Evolutionary conservation across 495 filamentous ascomycete species (phyloP).

Genomic region (Xeromyces bisporus): DNA sequence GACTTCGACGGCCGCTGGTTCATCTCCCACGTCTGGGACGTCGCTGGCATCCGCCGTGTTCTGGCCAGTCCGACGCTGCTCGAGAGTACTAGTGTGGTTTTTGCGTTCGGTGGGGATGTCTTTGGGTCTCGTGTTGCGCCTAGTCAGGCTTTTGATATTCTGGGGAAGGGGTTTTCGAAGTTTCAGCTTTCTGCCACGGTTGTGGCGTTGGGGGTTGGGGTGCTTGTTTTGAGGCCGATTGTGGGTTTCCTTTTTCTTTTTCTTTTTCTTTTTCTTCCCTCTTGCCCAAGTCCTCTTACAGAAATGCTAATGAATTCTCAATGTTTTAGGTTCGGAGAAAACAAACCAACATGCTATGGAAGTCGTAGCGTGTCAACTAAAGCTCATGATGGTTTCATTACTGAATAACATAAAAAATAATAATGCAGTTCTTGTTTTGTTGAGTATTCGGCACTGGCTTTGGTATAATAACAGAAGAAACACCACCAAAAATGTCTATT

Average conservation of each 20-base stretch:
- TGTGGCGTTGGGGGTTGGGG: constrained; percentile 53
- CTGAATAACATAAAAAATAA: neutral
- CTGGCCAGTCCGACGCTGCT: constrained; percentile 58
- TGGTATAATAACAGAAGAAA: no score
- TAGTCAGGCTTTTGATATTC: constrained; percentile 73
- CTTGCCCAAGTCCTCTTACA: neutral
- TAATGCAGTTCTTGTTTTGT: no score
- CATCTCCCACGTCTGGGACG: constrained; percentile 67
- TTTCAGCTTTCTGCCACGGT: constrained; percentile 71
- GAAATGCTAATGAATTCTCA: neutral
- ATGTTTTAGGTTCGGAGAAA: constrained; percentile 22
- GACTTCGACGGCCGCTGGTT: constrained; percentile 73
- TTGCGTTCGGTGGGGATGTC: constrained; percentile 75
- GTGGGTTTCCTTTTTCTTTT: constrained; percentile 31
- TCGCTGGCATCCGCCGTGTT: constrained; percentile 55
- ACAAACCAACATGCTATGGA: constrained; percentile 28
- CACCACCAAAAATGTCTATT: no score
- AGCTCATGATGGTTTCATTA: neutral
- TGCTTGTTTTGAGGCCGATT: constrained; percentile 65
- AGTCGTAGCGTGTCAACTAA: constrained; percentile 2
- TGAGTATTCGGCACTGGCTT: no score
- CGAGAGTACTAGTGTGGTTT: constrained; percentile 86
- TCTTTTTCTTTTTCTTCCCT: neutral
- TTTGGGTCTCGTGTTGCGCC: constrained; percentile 76
- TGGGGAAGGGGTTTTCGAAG: constrained; percentile 88